Evolutionary conservation across 2,329 filamentous ascomycete species (phyloP).

Genomic region (Zymoseptoria tritici): DNA sequence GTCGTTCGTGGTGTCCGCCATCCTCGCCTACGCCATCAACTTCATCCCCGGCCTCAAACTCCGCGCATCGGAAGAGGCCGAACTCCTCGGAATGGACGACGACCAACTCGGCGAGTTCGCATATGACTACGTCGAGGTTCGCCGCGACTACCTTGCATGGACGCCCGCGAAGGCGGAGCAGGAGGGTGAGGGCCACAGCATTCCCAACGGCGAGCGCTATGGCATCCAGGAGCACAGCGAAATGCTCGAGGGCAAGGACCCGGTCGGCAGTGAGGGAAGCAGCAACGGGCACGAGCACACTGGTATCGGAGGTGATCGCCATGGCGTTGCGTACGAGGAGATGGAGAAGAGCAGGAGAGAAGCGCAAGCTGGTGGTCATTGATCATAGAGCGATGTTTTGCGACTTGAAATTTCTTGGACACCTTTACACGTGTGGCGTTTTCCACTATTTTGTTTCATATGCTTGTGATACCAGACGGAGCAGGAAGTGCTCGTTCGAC

Average conservation of each 20-base stretch:
- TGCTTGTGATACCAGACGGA: background rate
- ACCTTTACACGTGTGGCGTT: background rate
- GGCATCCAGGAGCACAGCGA: conserved; percentile 55
- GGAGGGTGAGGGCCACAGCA: conserved; percentile 49
- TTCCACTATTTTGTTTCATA: background rate
- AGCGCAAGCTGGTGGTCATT: conserved; percentile 11
- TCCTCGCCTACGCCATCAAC: conserved; percentile 69
- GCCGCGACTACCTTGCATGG: conserved; percentile 82
- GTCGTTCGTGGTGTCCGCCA: conserved; percentile 64
- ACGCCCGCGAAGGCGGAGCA: conserved; percentile 66
- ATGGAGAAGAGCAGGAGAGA: conserved; percentile 22
- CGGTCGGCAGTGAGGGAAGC: conserved; percentile 36
- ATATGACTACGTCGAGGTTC: conserved; percentile 84
- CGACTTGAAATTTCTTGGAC: background rate
- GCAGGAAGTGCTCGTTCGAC: background rate
- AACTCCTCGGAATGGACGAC: conserved; percentile 81
- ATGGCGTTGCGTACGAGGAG: conserved; percentile 45
- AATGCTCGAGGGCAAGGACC: conserved; percentile 53
- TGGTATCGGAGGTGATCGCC: conserved; percentile 46
- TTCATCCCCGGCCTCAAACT: conserved; percentile 69
- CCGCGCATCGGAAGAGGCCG: conserved; percentile 71
- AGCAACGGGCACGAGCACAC: conserved; percentile 38
- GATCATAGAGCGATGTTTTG: background rate
- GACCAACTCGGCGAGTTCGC: conserved; percentile 86
- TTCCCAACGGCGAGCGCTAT: conserved; percentile 60